These are phyloP conservation scores for Rusavskia elegans DNA, from an alignment of 495 filamentous ascomycete genomes.

Conservation along the genomic window DNA sequence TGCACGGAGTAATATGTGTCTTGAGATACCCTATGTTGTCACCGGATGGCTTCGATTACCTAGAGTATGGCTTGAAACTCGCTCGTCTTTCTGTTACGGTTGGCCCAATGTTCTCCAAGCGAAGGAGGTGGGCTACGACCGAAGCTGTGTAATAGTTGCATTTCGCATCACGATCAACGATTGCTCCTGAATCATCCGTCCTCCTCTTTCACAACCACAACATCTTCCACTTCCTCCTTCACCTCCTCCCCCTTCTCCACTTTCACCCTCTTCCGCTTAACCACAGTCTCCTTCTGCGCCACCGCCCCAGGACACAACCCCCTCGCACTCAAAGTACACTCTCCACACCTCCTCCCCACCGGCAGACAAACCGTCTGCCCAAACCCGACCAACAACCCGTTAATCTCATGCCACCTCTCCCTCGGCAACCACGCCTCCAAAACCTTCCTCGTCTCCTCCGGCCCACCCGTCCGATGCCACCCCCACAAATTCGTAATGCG, in stretches of 20 bases:
- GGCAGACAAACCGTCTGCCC: conserved; percentile 81
- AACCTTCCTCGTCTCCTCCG: conserved; percentile 68
- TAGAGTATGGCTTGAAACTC: too few species aligned
- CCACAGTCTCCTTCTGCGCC: conserved; percentile 24
- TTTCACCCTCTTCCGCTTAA: conserved; percentile 28
- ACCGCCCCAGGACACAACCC: conserved; percentile 64
- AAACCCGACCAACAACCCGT: conserved; percentile 77
- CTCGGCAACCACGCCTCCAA: conserved; percentile 73
- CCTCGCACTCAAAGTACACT: conserved; percentile 58
- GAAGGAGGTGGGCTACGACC: too few species aligned
- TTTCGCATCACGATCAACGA: background rate
- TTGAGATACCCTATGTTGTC: background rate
- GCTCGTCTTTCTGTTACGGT: too few species aligned
- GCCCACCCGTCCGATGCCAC: conserved; percentile 71
- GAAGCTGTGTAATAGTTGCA: too few species aligned
- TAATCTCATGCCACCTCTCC: conserved; percentile 90
- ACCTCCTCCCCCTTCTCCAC: conserved; percentile 27
- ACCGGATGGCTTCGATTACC: background rate
- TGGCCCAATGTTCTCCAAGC: too few species aligned
- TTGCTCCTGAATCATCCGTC: background rate
- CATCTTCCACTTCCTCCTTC: conserved; percentile 15
- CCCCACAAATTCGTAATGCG: conserved; percentile 94
- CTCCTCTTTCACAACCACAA: background rate
- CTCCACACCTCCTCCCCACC: conserved; percentile 62
- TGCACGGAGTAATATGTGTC: too few species aligned